Percentiles rank a stretch among this genome's conserved stretches.
Evolutionary conservation across 345 rosid genomes (phyloP).

Genomic region (Noccaea bulbosa): DNA sequence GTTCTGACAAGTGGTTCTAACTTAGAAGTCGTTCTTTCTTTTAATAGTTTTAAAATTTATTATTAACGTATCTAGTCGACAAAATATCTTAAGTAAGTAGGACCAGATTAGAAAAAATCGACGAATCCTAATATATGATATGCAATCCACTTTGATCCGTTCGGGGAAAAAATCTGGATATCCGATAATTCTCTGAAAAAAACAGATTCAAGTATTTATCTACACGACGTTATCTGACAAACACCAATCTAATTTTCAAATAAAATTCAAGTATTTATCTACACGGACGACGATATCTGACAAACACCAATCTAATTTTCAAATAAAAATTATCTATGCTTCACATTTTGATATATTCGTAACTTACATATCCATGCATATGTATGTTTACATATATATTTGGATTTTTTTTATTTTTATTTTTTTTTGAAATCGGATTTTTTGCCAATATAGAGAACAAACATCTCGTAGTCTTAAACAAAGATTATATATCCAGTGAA

Average conservation of each 20-base stretch:
- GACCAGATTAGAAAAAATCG: conserved; percentile 10
- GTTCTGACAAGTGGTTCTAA: conserved; percentile 37
- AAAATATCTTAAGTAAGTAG: conserved; percentile 35
- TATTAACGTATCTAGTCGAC: conserved; percentile 10
- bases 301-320: not conserved
- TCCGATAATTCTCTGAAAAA: not conserved
- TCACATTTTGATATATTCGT: no score
- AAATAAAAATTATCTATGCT: not conserved
- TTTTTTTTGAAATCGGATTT: no score
- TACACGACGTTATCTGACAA: no score
- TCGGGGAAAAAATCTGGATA: not conserved
- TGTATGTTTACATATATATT: no score
- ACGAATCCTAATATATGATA: conserved; percentile 3
- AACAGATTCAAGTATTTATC: not conserved
- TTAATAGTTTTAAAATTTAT: conserved; percentile 6
- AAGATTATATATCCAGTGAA: no score
- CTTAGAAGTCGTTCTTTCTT: conserved; percentile 23
- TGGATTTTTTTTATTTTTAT: no score
- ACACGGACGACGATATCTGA: not conserved
- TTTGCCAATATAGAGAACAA: no score
- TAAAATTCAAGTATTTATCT: not conserved
- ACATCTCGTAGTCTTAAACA: no score
- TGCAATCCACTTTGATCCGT: conserved; percentile 24
- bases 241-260: not conserved
- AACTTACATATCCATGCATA: no score